Percentiles rank a stretch among this genome's conserved stretches.
These are phyloP conservation scores for Aspergillus unguis DNA, from an alignment of 2,329 filamentous ascomycete species.

Conservation along the genomic window DNA sequence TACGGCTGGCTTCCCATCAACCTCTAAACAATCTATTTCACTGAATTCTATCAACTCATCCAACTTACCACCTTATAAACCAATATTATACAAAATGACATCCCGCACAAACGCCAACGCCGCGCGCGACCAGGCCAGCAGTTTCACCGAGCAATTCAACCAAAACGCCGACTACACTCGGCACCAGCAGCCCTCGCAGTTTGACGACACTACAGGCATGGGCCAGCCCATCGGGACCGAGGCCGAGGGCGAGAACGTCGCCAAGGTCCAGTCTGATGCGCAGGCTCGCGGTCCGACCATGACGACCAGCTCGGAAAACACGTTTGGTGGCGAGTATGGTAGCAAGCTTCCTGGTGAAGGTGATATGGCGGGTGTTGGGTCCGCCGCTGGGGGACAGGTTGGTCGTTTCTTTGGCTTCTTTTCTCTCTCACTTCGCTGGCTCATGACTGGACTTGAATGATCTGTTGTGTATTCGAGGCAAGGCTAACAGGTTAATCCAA, in stretches of 20 bases:
- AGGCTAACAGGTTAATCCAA: neutral
- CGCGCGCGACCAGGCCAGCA: neutral
- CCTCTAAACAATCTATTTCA: too few relatives aligned
- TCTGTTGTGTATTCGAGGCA: neutral
- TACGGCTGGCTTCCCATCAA: too few relatives aligned
- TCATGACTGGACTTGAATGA: neutral
- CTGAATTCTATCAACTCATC: too few relatives aligned
- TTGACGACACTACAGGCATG: neutral
- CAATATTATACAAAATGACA: neutral
- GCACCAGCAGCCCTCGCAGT: neutral
- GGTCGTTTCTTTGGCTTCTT: neutral
- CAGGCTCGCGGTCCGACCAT: neutral
- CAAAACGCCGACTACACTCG: conserved; percentile 8
- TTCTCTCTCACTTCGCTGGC: too few relatives aligned
- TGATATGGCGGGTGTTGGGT: neutral
- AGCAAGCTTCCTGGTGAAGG: neutral
- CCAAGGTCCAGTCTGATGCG: neutral
- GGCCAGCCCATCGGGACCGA: neutral
- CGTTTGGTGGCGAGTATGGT: too few relatives aligned
- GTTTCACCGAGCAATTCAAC: conserved; percentile 10
- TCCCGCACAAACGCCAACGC: neutral
- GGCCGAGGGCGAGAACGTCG: neutral
- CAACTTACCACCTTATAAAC: too few relatives aligned
- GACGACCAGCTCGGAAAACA: too few relatives aligned
- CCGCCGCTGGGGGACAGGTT: neutral